phyloP scores from a whole-genome alignment of 805 yeast genomes.

The Saturnispora hagleri region DNA sequence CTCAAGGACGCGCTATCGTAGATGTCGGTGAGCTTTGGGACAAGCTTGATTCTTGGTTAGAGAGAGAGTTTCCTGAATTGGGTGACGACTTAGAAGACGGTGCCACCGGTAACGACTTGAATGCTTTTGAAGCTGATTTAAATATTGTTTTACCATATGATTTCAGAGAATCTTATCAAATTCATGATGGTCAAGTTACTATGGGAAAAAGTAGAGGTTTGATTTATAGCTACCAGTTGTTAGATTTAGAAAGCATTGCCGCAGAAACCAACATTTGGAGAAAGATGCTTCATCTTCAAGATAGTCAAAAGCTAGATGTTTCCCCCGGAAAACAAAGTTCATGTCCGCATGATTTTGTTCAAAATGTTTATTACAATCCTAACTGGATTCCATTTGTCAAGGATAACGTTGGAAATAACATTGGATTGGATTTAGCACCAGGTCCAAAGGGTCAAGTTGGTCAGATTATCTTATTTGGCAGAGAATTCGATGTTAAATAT shows the following conservation, averaged over 20 bases:
- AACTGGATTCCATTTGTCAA: conserved; percentile 89
- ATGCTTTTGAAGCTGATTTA: conserved; percentile 77
- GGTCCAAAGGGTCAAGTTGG: conserved; percentile 77
- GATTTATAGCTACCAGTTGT: conserved; percentile 67
- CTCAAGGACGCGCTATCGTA: conserved; percentile 42
- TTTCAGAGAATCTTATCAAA: conserved; percentile 65
- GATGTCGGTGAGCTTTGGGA: conserved; percentile 81
- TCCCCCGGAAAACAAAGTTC: conserved; percentile 38
- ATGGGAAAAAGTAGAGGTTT: conserved; percentile 71
- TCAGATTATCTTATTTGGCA: conserved; percentile 86
- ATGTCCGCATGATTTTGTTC: conserved; percentile 68
- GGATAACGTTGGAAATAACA: conserved; percentile 84
- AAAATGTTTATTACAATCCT: conserved; percentile 75
- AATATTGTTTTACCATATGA: conserved; percentile 68
- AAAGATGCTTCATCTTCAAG: conserved; percentile 36
- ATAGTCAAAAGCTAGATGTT: conserved; percentile 15
- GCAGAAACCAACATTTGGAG: conserved; percentile 85
- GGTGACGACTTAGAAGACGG: conserved; percentile 68
- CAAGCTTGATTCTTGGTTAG: conserved; percentile 78
- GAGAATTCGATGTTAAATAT: conserved; percentile 86
- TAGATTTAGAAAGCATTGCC: conserved; percentile 73
- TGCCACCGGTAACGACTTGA: conserved; percentile 71
- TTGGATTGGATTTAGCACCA: conserved; percentile 82
- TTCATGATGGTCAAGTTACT: conserved; percentile 88
- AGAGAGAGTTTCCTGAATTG: conserved; percentile 70